phyloP scores from a whole-genome alignment of 495 filamentous ascomycete species.

The Penicillium cosmopolitanum region DNA sequence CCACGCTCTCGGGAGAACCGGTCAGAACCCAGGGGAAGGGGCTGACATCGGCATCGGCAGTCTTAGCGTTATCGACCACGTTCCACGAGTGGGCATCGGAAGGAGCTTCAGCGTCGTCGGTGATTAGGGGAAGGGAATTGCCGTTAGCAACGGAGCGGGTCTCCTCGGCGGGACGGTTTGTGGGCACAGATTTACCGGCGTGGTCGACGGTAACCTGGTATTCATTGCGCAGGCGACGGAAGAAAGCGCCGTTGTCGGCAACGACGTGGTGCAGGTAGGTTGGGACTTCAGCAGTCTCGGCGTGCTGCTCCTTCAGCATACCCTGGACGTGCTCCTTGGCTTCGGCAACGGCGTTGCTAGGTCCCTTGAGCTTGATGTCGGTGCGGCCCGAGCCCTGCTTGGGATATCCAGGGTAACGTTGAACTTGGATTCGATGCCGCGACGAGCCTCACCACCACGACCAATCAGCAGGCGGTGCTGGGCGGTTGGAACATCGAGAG shows the following conservation, averaged over 20 bases:
- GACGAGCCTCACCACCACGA: conserved; percentile 82
- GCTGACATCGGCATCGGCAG: conserved; percentile 35
- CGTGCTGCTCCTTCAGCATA: conserved; percentile 82
- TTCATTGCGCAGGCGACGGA: conserved; percentile 82
- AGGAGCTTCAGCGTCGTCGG: conserved; percentile 68
- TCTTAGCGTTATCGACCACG: conserved; percentile 60
- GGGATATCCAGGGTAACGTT: conserved; percentile 85
- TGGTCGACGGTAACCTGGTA: conserved; percentile 89
- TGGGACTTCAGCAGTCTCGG: conserved; percentile 83
- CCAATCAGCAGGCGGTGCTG: conserved; percentile 93
- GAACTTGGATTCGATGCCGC: conserved; percentile 86
- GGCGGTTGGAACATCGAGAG: conserved; percentile 78
- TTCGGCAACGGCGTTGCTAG: conserved; percentile 74
- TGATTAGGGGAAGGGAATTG: conserved; percentile 79
- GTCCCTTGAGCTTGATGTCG: conserved; percentile 81
- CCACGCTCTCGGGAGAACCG: conserved; percentile 73
- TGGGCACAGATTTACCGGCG: conserved; percentile 72
- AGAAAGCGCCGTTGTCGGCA: conserved; percentile 88
- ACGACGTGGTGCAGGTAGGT: conserved; percentile 78
- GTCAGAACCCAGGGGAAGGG: conserved; percentile 90
- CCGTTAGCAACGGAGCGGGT: conserved; percentile 50
- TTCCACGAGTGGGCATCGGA: conserved; percentile 78
- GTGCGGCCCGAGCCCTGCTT: conserved; percentile 70
- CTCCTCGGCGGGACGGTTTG: conserved; percentile 56
- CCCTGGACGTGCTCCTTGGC: conserved; percentile 81